phyloP scores from a whole-genome alignment of 2,329 filamentous ascomycete species.

The Penicillium vulpinum region DNA sequence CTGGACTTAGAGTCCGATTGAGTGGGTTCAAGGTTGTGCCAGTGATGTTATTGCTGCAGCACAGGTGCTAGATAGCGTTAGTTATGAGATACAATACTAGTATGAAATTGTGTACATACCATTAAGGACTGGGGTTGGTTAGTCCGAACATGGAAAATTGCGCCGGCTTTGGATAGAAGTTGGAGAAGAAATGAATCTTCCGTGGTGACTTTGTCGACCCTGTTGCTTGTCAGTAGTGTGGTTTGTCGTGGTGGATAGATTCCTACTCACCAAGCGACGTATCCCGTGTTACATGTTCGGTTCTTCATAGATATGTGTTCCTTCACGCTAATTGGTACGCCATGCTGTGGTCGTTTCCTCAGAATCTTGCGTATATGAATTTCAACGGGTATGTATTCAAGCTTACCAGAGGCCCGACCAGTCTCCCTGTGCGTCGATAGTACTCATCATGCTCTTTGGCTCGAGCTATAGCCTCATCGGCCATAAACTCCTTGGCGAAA shows the following conservation, averaged over 20 bases:
- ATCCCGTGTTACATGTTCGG: constrained; percentile 38
- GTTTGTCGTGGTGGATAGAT: neutral
- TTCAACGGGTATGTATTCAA: neutral
- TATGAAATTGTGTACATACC: constrained; percentile 21
- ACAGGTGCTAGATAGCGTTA: constrained; percentile 31
- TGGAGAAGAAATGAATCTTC: constrained; percentile 39
- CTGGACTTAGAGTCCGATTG: constrained; percentile 42
- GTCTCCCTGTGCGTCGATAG: constrained; percentile 39
- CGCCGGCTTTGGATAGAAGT: constrained; percentile 40
- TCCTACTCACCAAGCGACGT: constrained; percentile 33
- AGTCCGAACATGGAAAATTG: constrained; percentile 47
- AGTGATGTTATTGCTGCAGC: constrained; percentile 44
- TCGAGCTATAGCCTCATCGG: constrained; percentile 35
- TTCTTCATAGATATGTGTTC: constrained; percentile 63
- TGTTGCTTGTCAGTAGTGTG: constrained; percentile 10
- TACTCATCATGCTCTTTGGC: constrained; percentile 37
- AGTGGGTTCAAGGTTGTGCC: constrained; percentile 44
- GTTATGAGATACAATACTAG: neutral
- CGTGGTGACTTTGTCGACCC: constrained; percentile 37
- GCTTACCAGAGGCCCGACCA: constrained; percentile 49
- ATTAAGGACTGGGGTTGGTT: constrained; percentile 46
- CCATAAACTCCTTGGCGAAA: constrained; percentile 42
- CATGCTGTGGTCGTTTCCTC: constrained; percentile 39
- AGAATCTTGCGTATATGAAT: neutral
- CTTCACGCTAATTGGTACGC: constrained; percentile 59